These are phyloP conservation scores for Populus hybrid DNA, from an alignment of 441 rosid genomes.

Conservation along the genomic window DNA sequence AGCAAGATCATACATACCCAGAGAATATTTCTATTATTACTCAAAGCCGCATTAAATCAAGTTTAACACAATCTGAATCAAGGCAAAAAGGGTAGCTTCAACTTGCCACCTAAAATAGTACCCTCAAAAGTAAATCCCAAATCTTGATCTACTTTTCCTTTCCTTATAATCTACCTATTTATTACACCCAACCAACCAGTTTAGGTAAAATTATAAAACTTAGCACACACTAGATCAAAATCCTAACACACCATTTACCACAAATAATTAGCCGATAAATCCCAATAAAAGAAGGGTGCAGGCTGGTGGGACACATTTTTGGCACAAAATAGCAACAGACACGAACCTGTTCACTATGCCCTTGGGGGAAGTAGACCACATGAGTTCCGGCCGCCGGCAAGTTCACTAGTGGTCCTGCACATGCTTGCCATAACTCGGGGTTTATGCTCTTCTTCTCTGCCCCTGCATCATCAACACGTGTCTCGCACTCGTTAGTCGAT, in stretches of 20 bases:
- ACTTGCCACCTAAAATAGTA: not conserved
- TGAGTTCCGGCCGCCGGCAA: slow-evolving; percentile 56
- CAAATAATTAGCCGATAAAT: not conserved
- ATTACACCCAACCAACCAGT: not conserved
- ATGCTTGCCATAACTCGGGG: slow-evolving; percentile 66
- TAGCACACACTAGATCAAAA: not conserved
- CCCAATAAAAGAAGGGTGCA: not conserved
- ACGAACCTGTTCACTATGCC: slow-evolving; percentile 63
- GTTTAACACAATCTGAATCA: not conserved
- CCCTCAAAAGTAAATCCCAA: not conserved
- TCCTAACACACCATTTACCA: not conserved
- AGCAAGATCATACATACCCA: not conserved
- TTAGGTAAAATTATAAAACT: not conserved
- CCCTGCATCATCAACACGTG: slow-evolving; percentile 23
- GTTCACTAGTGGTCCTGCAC: slow-evolving; percentile 64
- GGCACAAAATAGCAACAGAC: not conserved
- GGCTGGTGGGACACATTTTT: not conserved
- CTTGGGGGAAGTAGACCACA: slow-evolving; percentile 75
- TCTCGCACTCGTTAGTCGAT: slow-evolving; percentile 20
- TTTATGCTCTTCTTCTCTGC: slow-evolving; percentile 66
- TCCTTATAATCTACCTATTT: too few species aligned
- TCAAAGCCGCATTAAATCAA: not conserved
- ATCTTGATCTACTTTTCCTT: not conserved
- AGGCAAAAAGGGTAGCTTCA: not conserved
- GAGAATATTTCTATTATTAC: slow-evolving; percentile 11